Percentiles rank a stretch among this genome's conserved stretches.
phyloP scores from a whole-genome alignment of 2,329 filamentous ascomycete genomes.

The Decorospora gaudefroyi region DNA sequence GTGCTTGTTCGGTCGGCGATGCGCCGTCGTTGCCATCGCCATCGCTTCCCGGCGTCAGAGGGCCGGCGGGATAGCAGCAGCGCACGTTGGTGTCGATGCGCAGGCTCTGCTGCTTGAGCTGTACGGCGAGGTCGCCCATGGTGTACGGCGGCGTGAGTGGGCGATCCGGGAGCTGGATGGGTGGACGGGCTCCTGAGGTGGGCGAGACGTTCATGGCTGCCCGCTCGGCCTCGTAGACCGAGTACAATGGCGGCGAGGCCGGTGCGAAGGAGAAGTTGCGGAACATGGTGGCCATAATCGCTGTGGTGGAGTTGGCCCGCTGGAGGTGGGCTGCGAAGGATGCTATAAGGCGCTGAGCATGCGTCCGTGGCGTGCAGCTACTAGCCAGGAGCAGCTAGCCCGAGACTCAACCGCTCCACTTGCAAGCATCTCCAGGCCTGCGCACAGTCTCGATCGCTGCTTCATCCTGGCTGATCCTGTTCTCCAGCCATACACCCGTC shows the following conservation, averaged over 20 bases:
- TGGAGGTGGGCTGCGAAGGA: conserved; percentile 19
- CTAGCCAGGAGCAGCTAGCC: conserved; percentile 7
- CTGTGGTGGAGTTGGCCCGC: neutral
- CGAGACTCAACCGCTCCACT: conserved; percentile 7
- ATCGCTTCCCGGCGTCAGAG: conserved; percentile 36
- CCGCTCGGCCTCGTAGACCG: conserved; percentile 35
- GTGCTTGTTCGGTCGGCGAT: conserved; percentile 17
- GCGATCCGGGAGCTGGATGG: conserved; percentile 14
- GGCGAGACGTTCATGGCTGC: conserved; percentile 43
- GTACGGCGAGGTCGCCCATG: conserved; percentile 43
- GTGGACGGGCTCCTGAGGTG: conserved; percentile 27
- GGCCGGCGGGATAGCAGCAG: conserved; percentile 17
- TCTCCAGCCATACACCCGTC: conserved; percentile 2
- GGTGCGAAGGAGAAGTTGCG: conserved; percentile 48
- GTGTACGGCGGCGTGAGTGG: conserved; percentile 40
- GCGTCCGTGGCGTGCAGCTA: conserved; percentile 1
- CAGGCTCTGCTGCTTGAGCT: conserved; percentile 43
- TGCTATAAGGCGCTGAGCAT: conserved; percentile 12
- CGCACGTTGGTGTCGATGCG: conserved; percentile 29
- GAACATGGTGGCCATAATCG: conserved; percentile 38
- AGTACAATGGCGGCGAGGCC: conserved; percentile 36
- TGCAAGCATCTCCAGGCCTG: conserved; percentile 8
- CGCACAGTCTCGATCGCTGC: neutral
- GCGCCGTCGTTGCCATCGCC: conserved; percentile 14
- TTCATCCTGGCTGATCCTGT: conserved; percentile 5